Evolutionary conservation across 495 filamentous ascomycete genomes (phyloP), one percentile per base, ranked within the genome.

Genomic region (Thozetella sp.): DNA sequence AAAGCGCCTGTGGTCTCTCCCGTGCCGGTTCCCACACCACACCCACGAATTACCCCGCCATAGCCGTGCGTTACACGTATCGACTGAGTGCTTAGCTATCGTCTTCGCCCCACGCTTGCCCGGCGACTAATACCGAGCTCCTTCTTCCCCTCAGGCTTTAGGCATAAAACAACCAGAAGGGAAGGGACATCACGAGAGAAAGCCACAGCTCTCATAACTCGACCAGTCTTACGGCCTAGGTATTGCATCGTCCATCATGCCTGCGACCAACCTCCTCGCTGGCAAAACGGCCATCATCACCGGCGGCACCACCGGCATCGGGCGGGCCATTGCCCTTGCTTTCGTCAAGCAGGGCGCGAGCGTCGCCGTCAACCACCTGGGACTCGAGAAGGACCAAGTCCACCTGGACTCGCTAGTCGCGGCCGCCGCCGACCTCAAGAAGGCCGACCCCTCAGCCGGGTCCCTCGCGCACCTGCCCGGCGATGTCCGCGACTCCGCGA

Each of bases 211-310:
- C n/a, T n/a, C n/a, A n/a, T n/a, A n/a, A n/a, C n/a, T n/a, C n/a
- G n/a, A n/a, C n/a, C n/a, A n/a, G n/a, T n/a, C n/a, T n/a, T n/a
- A n/a, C n/a, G n/a, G n/a, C n/a, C n/a, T n/a, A n/a, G n/a, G n/a
- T n/a, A n/a, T n/a, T n/a, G n/a, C n/a, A n/a, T n/a, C n/a, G n/a
- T n/a, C n/a, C n/a, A 63, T 43, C 27, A 80, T 80, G 77, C 66
- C 75, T 9, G 55, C 69, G 19, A 70, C 74, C 3, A 79, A 83
- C 67, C 78, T 91, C 62, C 81, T 93, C 43, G 72, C 75, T 56
- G 82, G 81, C 72, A 92, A 91, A 67, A 86, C 86, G 2, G 88
- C 88, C 69, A 88, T 90, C 68, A 87, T 93, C 61, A 92, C 90
- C 3, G 90, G 90, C 61, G 88, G 88, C 45, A 83, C 88, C 1